These are phyloP conservation scores for Melastoma malabathricum DNA, from an alignment of 345 rosid genomes.

Conservation along the genomic window DNA sequence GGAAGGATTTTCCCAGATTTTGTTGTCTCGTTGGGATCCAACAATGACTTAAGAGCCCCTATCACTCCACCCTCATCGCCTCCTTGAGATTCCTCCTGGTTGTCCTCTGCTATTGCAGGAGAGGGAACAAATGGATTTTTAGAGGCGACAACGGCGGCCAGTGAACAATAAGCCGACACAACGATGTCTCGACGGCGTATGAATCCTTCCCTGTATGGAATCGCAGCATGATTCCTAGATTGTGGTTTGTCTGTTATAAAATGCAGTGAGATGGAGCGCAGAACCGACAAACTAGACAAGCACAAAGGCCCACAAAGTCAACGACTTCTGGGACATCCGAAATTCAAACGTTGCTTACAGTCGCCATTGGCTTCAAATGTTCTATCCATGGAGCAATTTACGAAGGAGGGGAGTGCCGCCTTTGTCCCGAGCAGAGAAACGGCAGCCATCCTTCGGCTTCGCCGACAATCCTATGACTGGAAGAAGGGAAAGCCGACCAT, in stretches of 20 bases:
- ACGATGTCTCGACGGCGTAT: slow-evolving; percentile 25
- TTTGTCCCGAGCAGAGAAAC: no score
- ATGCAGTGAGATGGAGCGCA: background rate
- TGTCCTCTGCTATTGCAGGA: slow-evolving; percentile 26
- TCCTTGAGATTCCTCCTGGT: slow-evolving; percentile 11
- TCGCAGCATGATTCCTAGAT: slow-evolving; percentile 10
- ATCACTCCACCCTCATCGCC: slow-evolving; percentile 42
- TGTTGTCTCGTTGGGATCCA: slow-evolving; percentile 70
- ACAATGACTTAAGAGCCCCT: slow-evolving; percentile 50
- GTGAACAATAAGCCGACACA: slow-evolving; percentile 12
- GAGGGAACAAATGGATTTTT: slow-evolving; percentile 14
- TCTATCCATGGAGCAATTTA: no score
- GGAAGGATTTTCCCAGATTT: slow-evolving; percentile 72
- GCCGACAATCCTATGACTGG: no score
- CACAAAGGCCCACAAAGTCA: no score
- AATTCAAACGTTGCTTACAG: no score
- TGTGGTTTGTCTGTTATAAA: slow-evolving; percentile 20
- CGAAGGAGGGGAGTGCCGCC: no score
- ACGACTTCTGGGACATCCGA: no score
- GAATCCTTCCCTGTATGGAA: slow-evolving; percentile 9
- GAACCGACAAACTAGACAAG: no score
- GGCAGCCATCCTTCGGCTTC: no score
- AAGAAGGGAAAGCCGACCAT: no score
- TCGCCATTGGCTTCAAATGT: no score
- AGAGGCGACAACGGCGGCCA: slow-evolving; percentile 19